phyloP scores from a whole-genome alignment of 345 rosid genomes.

The Camelina hispida region DNA sequence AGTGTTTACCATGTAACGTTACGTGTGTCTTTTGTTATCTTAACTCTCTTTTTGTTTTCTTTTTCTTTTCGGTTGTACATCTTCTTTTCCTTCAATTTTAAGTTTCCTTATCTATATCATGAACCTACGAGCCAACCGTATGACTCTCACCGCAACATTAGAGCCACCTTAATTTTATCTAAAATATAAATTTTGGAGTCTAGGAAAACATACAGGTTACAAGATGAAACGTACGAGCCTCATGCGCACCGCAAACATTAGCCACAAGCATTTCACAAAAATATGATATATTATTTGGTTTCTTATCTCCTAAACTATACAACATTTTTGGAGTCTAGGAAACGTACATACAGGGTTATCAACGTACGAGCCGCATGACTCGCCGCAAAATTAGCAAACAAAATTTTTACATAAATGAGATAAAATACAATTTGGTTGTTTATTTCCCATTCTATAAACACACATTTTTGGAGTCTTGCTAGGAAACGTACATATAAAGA shows the following conservation, averaged over 20 bases:
- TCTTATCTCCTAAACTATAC: too few relatives aligned
- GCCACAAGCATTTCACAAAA: background rate
- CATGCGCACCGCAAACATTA: conserved; percentile 2
- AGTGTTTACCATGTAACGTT: background rate
- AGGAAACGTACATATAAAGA: background rate
- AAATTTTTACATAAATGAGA: background rate
- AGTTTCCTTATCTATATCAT: background rate
- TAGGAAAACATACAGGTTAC: background rate
- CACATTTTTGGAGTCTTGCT: background rate
- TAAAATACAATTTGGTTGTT: background rate
- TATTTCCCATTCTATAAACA: background rate
- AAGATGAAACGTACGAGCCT: background rate
- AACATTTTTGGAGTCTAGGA: background rate
- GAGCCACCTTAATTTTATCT: too few relatives aligned
- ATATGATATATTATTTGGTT: background rate
- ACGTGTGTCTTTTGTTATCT: background rate
- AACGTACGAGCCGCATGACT: background rate
- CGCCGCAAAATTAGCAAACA: conserved; percentile 8
- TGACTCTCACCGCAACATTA: too few relatives aligned
- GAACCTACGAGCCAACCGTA: too few relatives aligned
- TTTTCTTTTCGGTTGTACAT: background rate
- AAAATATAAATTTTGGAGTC: background rate
- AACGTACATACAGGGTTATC: background rate
- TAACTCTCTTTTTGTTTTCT: background rate
- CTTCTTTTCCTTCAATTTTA: background rate